phyloP scores from a whole-genome alignment of 805 yeast species.

The Metschnikowia amazonensis region DNA sequence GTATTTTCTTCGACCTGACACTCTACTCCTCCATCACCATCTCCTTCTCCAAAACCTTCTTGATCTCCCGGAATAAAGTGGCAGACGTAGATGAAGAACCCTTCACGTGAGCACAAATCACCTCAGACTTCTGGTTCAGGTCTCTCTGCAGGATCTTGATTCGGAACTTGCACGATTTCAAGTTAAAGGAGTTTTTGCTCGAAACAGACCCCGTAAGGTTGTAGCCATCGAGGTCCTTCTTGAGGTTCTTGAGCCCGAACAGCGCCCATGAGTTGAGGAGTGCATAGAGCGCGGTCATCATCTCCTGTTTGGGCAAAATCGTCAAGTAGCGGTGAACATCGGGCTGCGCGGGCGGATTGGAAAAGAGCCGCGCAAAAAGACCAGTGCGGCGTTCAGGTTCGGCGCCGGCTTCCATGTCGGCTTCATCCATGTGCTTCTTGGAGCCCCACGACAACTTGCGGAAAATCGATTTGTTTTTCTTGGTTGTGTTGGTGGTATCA shows the following conservation, averaged over 20 bases:
- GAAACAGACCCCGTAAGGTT: constrained; percentile 61
- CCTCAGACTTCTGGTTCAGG: constrained; percentile 43
- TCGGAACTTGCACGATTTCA: constrained; percentile 62
- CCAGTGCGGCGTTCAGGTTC: constrained; percentile 14
- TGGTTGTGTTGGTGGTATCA: constrained; percentile 26
- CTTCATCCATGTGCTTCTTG: constrained; percentile 36
- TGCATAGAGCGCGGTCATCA: constrained; percentile 61
- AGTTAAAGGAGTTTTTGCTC: constrained; percentile 55
- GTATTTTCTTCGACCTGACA: no score
- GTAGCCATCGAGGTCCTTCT: constrained; percentile 38
- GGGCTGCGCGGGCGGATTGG: constrained; percentile 17
- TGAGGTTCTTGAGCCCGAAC: constrained; percentile 61
- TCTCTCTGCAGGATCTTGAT: constrained; percentile 46
- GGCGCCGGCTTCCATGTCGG: constrained; percentile 28
- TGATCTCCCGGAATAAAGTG: constrained; percentile 58
- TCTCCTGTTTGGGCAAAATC: constrained; percentile 48
- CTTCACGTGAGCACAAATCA: constrained; percentile 57
- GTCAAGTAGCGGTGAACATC: constrained; percentile 36
- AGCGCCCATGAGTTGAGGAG: constrained; percentile 64
- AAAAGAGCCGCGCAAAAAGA: constrained; percentile 36
- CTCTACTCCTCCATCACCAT: constrained; percentile 44
- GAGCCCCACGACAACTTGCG: constrained; percentile 51
- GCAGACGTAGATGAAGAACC: constrained; percentile 64
- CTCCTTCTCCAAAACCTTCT: constrained; percentile 61
- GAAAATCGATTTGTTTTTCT: constrained; percentile 40